A percentile compares a stretch with the other conserved stretches of the same genome.
Evolutionary conservation across 768 basidiomycete species (phyloP).

Genomic region (Pisolithus orientalis): DNA sequence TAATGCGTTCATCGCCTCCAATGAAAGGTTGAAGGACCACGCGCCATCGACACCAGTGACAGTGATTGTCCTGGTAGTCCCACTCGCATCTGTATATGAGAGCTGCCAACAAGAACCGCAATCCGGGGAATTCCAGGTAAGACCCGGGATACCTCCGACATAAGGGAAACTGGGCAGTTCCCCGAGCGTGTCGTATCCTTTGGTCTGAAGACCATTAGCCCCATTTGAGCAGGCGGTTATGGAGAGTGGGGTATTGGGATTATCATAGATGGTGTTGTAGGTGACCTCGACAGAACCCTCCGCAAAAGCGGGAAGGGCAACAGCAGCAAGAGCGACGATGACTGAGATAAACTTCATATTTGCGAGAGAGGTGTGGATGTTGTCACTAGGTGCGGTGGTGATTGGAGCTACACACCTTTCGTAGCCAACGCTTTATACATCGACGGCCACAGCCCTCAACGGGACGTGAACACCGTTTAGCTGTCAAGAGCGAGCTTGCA

Average conservation of each 20-base stretch:
- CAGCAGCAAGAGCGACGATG: conserved; percentile 6
- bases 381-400: neutral
- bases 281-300: conserved; percentile 34
- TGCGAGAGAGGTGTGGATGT: neutral
- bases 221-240: conserved; percentile 32
- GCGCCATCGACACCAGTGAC: conserved; percentile 49
- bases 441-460: neutral
- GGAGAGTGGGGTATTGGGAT: conserved; percentile 16
- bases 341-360: conserved; percentile 17
- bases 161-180: conserved; percentile 27
- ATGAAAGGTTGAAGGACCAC: conserved; percentile 32
- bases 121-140: conserved; percentile 40
- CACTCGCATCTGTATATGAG: conserved; percentile 34
- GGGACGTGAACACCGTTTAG: too few relatives aligned
- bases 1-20: conserved; percentile 29
- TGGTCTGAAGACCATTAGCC: conserved; percentile 24
- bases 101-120: conserved; percentile 59
- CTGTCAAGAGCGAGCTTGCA: too few relatives aligned
- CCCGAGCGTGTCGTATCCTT: conserved; percentile 28
- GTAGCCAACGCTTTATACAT: neutral
- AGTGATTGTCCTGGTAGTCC: conserved; percentile 34
- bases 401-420: neutral
- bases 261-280: conserved; percentile 31
- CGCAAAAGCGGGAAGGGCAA: conserved; percentile 14
- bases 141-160: conserved; percentile 22